Evolutionary conservation across 768 basidiomycete species (phyloP), one percentile per base, ranked within the genome.

Genomic region (Phylloporus sp.): DNA sequence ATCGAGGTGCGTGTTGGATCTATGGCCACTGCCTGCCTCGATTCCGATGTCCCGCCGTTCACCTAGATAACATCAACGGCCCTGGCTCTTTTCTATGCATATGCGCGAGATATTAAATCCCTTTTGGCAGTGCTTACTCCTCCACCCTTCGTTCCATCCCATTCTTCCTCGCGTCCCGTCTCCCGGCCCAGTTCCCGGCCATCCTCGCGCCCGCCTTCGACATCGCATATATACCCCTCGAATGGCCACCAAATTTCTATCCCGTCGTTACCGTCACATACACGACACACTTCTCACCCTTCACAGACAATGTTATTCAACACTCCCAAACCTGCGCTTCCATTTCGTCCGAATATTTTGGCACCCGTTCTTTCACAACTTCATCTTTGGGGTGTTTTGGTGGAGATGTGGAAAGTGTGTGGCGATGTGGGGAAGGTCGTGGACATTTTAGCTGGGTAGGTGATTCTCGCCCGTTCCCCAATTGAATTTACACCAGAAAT

Each of bases 61-160:
- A 23, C 22, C 38, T 46, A 64, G 62, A 44, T 62, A 42, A 44
- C 63, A 17, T 58, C 60, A 28, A 65, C 64, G 27, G 61, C 64
- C 8, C 65, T 65, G 1, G 63, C 59, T 11, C 56, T 65, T 36
- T 48, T 61, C 23, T 51, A 65, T 27, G 65, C 61, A 17, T 51
- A 65, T 21, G 50, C 49, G 29, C 51, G 48, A 35, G 63, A 65
- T 33, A 44, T 50, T 3, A 34, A 43, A 17, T 57, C 61, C 14
- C 57, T 67, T 14, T 23, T 59, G 42, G 44, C 56, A 15, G 33
- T 64, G 11, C 52, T 63, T 20, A 22, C 50, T 14, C 45, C 59
- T 2, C 32, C 42, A 22, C 40, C 47, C 10, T 29, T n/a, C 1
- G 21, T 35, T 21, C 39, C 44, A 18, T 50, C 53, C 14, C 22